These are phyloP conservation scores for Fragosphaeria purpurea DNA, from an alignment of 2,329 filamentous ascomycete species.

Conservation along the genomic window DNA sequence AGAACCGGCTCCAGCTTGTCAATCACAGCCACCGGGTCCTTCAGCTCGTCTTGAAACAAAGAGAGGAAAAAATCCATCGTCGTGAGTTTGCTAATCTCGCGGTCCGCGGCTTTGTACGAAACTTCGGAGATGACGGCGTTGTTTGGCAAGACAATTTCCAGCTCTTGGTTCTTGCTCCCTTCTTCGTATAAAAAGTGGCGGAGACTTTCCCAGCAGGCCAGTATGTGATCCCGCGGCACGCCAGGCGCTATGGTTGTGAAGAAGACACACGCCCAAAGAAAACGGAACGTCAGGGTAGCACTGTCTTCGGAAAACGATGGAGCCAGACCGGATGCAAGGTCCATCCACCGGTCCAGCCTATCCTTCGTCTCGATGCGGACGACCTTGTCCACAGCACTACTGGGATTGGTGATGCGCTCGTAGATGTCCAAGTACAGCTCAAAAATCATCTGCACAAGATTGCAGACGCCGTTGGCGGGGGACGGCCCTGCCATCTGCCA, in stretches of 20 bases:
- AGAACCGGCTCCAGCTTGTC: slow-evolving; percentile 88
- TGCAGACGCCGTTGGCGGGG: slow-evolving; percentile 17
- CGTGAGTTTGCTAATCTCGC: slow-evolving; percentile 83
- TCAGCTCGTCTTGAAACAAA: slow-evolving; percentile 73
- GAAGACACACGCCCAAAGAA: slow-evolving; percentile 48
- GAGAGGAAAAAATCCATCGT: slow-evolving; percentile 95
- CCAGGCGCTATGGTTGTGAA: slow-evolving; percentile 41
- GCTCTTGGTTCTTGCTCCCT: slow-evolving; percentile 21
- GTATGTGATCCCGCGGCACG: slow-evolving; percentile 45
- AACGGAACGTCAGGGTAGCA: slow-evolving; percentile 38
- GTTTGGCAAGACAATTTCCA: slow-evolving; percentile 59
- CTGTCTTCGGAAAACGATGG: slow-evolving; percentile 24
- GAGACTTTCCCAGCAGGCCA: slow-evolving; percentile 49
- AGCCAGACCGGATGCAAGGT: slow-evolving; percentile 37
- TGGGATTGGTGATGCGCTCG: slow-evolving; percentile 47
- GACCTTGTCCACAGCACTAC: slow-evolving; percentile 39
- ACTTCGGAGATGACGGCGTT: slow-evolving; percentile 84
- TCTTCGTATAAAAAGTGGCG: slow-evolving; percentile 38
- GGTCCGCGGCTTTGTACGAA: slow-evolving; percentile 71
- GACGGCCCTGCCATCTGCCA: slow-evolving; percentile 2
- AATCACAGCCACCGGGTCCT: slow-evolving; percentile 75
- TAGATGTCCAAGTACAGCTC: slow-evolving; percentile 54
- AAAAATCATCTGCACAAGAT: slow-evolving; percentile 47
- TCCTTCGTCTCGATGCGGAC: slow-evolving; percentile 39
- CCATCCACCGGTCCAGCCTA: slow-evolving; percentile 42